Conservation (phyloP, 805 yeast species). For the Isabelozyma rhagii region DNA sequence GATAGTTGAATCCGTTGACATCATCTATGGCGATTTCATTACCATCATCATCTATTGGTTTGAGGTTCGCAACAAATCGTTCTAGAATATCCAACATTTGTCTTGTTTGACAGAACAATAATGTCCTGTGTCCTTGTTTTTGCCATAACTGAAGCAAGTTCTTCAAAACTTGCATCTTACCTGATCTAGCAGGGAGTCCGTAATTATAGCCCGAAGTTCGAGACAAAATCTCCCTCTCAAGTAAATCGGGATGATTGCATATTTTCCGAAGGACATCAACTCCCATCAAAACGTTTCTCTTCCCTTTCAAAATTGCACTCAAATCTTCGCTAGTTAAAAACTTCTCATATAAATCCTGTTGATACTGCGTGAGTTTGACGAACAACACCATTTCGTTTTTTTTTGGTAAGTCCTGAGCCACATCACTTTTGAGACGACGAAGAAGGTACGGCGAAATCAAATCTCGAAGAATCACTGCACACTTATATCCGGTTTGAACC, state of each 20-base stretch:
- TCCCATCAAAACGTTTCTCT: slow-evolving; percentile 79
- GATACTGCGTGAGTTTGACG: slow-evolving; percentile 77
- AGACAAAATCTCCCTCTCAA: slow-evolving; percentile 39
- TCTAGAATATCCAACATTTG: slow-evolving; percentile 92
- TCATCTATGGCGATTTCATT: slow-evolving; percentile 5
- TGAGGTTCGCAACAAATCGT: slow-evolving; percentile 48
- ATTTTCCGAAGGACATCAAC: slow-evolving; percentile 88
- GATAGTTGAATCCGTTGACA: slow-evolving; percentile 38
- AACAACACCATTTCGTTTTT: slow-evolving; percentile 93
- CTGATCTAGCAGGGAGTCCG: slow-evolving; percentile 66
- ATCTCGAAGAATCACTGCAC: slow-evolving; percentile 88
- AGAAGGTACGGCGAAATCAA: slow-evolving; percentile 85
- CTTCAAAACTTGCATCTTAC: slow-evolving; percentile 86
- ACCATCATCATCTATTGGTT: slow-evolving; percentile 15
- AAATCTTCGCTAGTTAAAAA: slow-evolving; percentile 78
- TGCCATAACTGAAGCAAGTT: slow-evolving; percentile 76
- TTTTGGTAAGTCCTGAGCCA: slow-evolving; percentile 90
- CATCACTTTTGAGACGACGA: slow-evolving; percentile 87
- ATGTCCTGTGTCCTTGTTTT: slow-evolving; percentile 68
- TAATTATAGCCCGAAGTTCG: slow-evolving; percentile 37
- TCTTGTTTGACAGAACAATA: slow-evolving; percentile 87
- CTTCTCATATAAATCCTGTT: slow-evolving; percentile 67
- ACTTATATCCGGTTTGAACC: slow-evolving; percentile 93
- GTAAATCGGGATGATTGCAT: slow-evolving; percentile 94
- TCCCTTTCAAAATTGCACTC: slow-evolving; percentile 67